Percentiles rank a stretch among this genome's conserved stretches.
These are phyloP conservation scores for Sistotremastrum suecicum DNA, from an alignment of 768 basidiomycete species.

Conservation along the genomic window DNA sequence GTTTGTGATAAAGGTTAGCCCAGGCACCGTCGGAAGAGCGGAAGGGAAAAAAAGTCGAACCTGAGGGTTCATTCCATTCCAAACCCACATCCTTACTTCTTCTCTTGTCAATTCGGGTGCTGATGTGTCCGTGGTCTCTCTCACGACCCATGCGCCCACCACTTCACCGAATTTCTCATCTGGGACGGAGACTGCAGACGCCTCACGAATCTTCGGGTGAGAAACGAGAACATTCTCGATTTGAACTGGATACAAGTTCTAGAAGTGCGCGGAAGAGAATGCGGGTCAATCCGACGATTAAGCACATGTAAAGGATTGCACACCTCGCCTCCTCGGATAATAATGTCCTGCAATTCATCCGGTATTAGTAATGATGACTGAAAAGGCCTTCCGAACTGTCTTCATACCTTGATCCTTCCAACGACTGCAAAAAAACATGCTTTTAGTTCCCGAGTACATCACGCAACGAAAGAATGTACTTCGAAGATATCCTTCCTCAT, in stretches of 20 bases:
- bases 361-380: background rate
- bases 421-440: slow-evolving; percentile 35
- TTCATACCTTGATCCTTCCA: slow-evolving; percentile 57
- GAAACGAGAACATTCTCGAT: slow-evolving; percentile 63
- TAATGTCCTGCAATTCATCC: slow-evolving; percentile 42
- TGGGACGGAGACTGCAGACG: slow-evolving; percentile 60
- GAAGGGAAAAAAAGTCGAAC: slow-evolving; percentile 20
- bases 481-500: slow-evolving; percentile 64
- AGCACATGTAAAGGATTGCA: background rate
- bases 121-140: slow-evolving; percentile 19
- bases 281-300: background rate
- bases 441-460: background rate
- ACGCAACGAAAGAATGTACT: slow-evolving; percentile 29
- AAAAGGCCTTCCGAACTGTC: background rate
- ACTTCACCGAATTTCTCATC: slow-evolving; percentile 60
- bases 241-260: slow-evolving; percentile 76
- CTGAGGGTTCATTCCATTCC: slow-evolving; percentile 63
- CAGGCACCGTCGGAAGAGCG: slow-evolving; percentile 1
- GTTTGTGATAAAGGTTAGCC: background rate
- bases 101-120: slow-evolving; percentile 26
- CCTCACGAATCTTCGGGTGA: slow-evolving; percentile 48
- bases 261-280: slow-evolving; percentile 3
- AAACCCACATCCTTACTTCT: slow-evolving; percentile 39
- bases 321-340: slow-evolving; percentile 79
- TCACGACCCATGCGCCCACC: slow-evolving; percentile 67